These are phyloP conservation scores for Hura crepitans DNA, from an alignment of 441 rosid genomes.

Conservation along the genomic window DNA sequence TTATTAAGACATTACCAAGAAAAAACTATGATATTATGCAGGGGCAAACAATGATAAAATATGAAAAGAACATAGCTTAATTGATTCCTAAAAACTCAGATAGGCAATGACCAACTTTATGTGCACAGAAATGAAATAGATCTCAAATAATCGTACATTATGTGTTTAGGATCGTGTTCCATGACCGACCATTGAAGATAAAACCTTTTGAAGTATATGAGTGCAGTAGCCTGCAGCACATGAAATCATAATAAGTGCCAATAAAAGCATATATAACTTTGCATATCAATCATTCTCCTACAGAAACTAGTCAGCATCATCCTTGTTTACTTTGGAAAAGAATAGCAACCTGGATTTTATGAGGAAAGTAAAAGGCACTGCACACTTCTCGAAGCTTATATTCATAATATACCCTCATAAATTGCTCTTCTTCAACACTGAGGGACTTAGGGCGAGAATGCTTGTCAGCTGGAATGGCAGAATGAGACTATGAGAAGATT, in stretches of 20 bases:
- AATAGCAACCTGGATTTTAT: constrained; percentile 74
- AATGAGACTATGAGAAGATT: neutral
- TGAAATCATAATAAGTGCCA: constrained; percentile 10
- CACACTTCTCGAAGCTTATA: constrained; percentile 92
- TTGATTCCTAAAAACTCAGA: neutral
- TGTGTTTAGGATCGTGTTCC: constrained; percentile 92
- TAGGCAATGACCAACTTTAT: constrained; percentile 11
- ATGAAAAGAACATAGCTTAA: neutral
- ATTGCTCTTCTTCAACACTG: constrained; percentile 78
- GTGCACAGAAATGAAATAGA: constrained; percentile 10
- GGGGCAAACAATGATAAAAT: neutral
- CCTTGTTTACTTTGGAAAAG: constrained; percentile 9
- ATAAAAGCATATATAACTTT: neutral
- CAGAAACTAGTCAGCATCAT: neutral
- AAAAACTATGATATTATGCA: neutral
- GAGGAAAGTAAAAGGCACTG: constrained; percentile 88
- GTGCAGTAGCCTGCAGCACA: constrained; percentile 83
- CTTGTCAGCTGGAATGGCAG: constrained; percentile 40
- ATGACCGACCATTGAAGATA: constrained; percentile 97
- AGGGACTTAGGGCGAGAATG: constrained; percentile 75
- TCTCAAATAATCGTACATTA: constrained; percentile 55
- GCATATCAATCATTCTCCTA: neutral
- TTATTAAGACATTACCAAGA: constrained; percentile 2
- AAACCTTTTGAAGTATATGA: constrained; percentile 88
- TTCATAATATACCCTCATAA: constrained; percentile 81